Percentiles rank a stretch among this genome's conserved stretches.
These are phyloP conservation scores for Vitis amurensis DNA, from an alignment of 164 flowering plant genomes.

Conservation along the genomic window DNA sequence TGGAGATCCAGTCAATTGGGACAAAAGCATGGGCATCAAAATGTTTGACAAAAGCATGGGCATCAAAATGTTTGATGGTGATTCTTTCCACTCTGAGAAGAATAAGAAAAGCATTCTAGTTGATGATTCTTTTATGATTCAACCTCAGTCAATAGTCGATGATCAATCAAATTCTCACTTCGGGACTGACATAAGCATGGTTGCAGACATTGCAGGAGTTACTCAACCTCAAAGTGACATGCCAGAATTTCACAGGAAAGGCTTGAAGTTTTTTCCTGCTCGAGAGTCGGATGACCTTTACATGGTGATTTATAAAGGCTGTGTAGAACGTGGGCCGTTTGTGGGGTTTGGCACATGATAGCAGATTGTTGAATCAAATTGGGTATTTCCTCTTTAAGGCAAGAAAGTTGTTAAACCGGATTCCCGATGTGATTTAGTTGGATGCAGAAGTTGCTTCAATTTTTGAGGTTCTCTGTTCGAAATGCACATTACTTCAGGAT, in stretches of 20 bases:
- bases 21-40: conserved; percentile 17
- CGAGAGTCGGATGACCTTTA: conserved; percentile 81
- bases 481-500: too few relatives aligned
- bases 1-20: neutral
- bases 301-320: conserved; percentile 49
- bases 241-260: conserved; percentile 26
- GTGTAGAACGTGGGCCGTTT: too few relatives aligned
- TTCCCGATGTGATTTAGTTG: too few relatives aligned
- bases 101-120: conserved; percentile 34
- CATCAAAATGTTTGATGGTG: conserved; percentile 34
- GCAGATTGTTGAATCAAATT: too few relatives aligned
- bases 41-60: conserved; percentile 15
- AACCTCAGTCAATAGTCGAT: conserved; percentile 29
- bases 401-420: too few relatives aligned
- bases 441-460: too few relatives aligned
- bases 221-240: conserved; percentile 27
- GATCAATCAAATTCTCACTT: conserved; percentile 36
- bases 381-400: too few relatives aligned
- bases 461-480: too few relatives aligned
- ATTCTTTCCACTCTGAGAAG: conserved; percentile 22
- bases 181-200: conserved; percentile 53
- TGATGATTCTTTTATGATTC: conserved; percentile 85
- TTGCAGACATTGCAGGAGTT: conserved; percentile 40
- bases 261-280: conserved; percentile 15
- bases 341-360: too few relatives aligned